Conservation (phyloP, 345 rosid genomes). For the Salix viminalis region DNA sequence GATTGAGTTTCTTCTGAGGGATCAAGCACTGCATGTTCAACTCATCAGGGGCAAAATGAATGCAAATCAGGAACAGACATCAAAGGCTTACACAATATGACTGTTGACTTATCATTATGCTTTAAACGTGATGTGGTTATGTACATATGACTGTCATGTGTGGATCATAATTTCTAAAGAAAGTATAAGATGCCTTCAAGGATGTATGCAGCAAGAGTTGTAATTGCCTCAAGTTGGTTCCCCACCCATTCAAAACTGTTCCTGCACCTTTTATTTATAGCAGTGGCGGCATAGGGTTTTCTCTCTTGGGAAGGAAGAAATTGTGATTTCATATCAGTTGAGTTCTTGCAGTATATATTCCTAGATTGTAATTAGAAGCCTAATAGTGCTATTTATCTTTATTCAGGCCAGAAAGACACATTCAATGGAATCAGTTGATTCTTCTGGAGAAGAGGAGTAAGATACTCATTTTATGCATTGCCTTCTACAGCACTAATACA, state of each 20-base stretch:
- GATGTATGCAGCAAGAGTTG: too few species aligned
- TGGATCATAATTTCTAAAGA: not conserved
- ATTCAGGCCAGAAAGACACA: conserved; percentile 80
- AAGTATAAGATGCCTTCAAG: not conserved
- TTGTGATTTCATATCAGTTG: not conserved
- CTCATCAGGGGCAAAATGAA: not conserved
- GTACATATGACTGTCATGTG: not conserved
- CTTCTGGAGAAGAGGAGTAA: conserved; percentile 98
- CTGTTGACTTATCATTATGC: not conserved
- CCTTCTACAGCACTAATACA: not conserved
- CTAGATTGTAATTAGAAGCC: not conserved
- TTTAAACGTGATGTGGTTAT: not conserved
- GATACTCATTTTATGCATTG: conserved; percentile 29
- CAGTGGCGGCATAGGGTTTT: not conserved
- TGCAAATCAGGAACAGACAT: not conserved
- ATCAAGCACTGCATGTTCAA: not conserved
- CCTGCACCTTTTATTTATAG: not conserved
- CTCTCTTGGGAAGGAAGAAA: not conserved
- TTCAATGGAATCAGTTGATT: conserved; percentile 85
- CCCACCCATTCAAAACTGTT: not conserved
- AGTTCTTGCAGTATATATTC: conserved; percentile 9
- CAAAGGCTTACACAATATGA: not conserved
- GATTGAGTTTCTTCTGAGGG: not conserved
- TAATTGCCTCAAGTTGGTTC: not conserved
- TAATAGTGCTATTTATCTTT: conserved; percentile 15